A percentile compares a stretch with the other conserved stretches of the same genome.
Evolutionary conservation across 495 filamentous ascomycete genomes (phyloP).

Genomic region (Xylaria longipes): DNA sequence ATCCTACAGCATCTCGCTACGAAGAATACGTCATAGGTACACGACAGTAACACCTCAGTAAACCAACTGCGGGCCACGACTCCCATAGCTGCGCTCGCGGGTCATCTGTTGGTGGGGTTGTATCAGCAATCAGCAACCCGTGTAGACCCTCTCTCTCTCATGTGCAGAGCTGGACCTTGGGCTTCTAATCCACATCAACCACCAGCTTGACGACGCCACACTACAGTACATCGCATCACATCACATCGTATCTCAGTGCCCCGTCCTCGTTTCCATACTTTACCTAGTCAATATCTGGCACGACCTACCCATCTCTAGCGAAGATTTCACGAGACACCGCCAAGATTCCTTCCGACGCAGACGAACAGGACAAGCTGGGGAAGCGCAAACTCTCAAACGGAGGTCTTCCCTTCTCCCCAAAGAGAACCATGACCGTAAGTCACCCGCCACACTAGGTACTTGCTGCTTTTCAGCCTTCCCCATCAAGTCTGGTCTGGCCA

Average conservation of each 20-base stretch:
- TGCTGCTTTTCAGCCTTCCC: not conserved
- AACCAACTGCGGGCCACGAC: not conserved
- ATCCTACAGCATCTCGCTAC: not conserved
- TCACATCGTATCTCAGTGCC: not conserved
- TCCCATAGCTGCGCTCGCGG: not conserved
- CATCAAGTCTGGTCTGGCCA: not conserved
- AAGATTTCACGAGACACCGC: slow-evolving; percentile 14
- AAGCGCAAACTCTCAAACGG: slow-evolving; percentile 86
- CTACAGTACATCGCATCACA: not conserved
- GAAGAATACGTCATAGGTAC: slow-evolving; percentile 20
- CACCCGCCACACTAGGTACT: not conserved
- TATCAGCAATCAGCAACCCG: not conserved
- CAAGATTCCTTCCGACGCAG: slow-evolving; percentile 20
- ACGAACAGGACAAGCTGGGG: slow-evolving; percentile 60
- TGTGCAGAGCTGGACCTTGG: not conserved
- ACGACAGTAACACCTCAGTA: not conserved
- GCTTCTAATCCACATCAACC: not conserved
- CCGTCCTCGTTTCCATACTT: not conserved
- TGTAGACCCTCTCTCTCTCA: not conserved
- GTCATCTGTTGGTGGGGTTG: slow-evolving; percentile 11
- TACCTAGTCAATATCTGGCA: not conserved
- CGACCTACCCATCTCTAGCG: not conserved
- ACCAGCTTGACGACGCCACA: not conserved
- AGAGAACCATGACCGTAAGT: slow-evolving; percentile 86
- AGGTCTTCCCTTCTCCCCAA: slow-evolving; percentile 72